These are phyloP conservation scores for Aureobasidium melanogenum DNA, from an alignment of 2,329 filamentous ascomycete genomes.

Conservation along the genomic window DNA sequence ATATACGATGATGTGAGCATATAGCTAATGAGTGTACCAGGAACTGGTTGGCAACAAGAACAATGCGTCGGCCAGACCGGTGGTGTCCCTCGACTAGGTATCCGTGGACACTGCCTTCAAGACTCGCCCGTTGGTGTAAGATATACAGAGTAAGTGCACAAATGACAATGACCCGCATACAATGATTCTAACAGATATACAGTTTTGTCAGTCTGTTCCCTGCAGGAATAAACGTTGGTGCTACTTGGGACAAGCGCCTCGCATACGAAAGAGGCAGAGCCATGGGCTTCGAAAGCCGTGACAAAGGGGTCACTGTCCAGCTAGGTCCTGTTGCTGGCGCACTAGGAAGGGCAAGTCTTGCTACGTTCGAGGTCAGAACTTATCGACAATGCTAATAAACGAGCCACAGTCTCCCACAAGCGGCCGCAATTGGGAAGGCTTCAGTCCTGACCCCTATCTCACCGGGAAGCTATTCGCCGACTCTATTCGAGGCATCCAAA, in stretches of 20 bases:
- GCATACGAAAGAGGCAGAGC: constrained; percentile 33
- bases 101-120: constrained; percentile 29
- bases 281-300: constrained; percentile 25
- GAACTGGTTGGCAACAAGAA: constrained; percentile 17
- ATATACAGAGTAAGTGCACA: constrained; percentile 25
- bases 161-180: too few relatives aligned
- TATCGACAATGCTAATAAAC: not conserved
- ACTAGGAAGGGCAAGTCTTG: constrained; percentile 39
- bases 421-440: constrained; percentile 37
- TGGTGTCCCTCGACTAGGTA: constrained; percentile 26
- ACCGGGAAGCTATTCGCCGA: constrained; percentile 32
- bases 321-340: constrained; percentile 37
- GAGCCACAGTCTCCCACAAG: constrained; percentile 20
- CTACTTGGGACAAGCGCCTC: constrained; percentile 31
- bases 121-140: constrained; percentile 30
- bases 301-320: constrained; percentile 32
- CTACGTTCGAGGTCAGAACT: not conserved
- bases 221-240: constrained; percentile 24
- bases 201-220: constrained; percentile 39
- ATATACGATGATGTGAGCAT: too few relatives aligned
- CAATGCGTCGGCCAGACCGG: constrained; percentile 29
- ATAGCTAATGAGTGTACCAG: not conserved
- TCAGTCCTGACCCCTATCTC: constrained; percentile 34
- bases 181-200: constrained; percentile 41
- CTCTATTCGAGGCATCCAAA: constrained; percentile 33